Conservation (phyloP, 2,329 filamentous ascomycete genomes). For the Colletotrichum salicis region DNA sequence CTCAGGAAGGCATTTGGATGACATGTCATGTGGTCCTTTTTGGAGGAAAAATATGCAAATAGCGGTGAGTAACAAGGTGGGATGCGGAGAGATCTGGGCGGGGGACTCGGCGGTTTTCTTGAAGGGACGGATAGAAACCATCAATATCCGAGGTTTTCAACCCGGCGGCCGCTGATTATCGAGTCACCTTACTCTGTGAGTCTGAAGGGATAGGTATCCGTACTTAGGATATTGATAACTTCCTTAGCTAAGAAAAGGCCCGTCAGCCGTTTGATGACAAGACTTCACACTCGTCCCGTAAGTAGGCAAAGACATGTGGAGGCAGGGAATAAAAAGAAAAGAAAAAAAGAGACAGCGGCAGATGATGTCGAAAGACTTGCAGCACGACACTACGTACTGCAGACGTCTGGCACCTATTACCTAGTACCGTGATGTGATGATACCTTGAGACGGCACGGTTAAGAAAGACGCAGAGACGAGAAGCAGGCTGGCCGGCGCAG, state of each 20-base stretch:
- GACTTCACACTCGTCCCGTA: neutral
- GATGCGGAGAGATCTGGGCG: neutral
- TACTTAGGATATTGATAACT: neutral
- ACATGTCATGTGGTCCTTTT: constrained; percentile 9
- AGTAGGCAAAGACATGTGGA: neutral
- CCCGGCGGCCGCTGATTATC: neutral
- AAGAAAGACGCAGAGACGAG: neutral
- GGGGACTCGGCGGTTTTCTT: neutral
- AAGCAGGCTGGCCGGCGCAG: neutral
- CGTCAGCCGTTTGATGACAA: neutral
- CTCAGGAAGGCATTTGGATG: constrained; percentile 12
- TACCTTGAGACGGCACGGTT: neutral
- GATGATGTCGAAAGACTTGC: neutral
- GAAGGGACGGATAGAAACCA: neutral
- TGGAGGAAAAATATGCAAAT: constrained; percentile 13
- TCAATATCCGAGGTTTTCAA: neutral
- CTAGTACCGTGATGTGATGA: too few relatives aligned
- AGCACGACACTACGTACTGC: neutral
- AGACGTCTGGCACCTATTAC: neutral
- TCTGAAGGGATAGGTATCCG: too few relatives aligned
- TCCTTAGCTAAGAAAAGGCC: neutral
- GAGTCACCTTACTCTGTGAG: neutral
- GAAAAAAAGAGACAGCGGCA: neutral
- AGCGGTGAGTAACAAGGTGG: constrained; percentile 15
- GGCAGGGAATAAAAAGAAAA: neutral